phyloP scores from a whole-genome alignment of 306 rosid genomes.

The Lupinus albus region DNA sequence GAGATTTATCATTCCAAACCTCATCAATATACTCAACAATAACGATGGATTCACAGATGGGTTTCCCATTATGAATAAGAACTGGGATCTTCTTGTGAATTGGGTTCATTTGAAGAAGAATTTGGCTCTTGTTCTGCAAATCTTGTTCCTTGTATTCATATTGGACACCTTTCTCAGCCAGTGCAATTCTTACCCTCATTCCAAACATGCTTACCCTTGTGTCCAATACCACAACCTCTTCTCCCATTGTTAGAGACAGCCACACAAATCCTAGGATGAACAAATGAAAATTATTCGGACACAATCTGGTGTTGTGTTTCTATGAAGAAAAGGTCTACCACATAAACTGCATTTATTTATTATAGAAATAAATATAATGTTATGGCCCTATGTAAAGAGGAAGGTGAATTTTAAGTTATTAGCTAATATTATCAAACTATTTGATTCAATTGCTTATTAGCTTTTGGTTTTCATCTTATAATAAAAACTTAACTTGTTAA shows the following conservation, averaged over 20 bases:
- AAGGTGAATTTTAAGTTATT: too few species aligned
- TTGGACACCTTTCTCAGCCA: slow-evolving; percentile 39
- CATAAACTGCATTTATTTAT: not conserved
- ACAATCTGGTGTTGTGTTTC: not conserved
- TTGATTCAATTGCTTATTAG: too few species aligned
- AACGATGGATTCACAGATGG: slow-evolving; percentile 35
- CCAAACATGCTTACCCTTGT: slow-evolving; percentile 23
- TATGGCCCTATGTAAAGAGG: too few species aligned
- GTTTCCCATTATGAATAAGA: slow-evolving; percentile 46
- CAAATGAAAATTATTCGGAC: not conserved
- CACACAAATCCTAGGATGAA: not conserved
- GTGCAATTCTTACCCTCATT: slow-evolving; percentile 38
- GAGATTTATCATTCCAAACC: slow-evolving; percentile 35
- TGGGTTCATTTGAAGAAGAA: slow-evolving; percentile 44
- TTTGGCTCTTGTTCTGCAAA: slow-evolving; percentile 33
- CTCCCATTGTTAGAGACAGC: slow-evolving; percentile 25
- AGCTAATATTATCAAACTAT: too few species aligned
- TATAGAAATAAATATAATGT: too few species aligned
- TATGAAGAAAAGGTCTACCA: not conserved
- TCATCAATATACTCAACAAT: slow-evolving; percentile 46
- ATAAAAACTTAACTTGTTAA: too few species aligned
- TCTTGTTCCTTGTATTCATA: slow-evolving; percentile 40
- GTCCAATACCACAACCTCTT: slow-evolving; percentile 39
- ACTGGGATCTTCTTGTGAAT: slow-evolving; percentile 48
- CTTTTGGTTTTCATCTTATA: too few species aligned